Evolutionary conservation across 768 basidiomycete species (phyloP), one percentile per base, ranked within the genome.

Genomic region (Mycena metata): DNA sequence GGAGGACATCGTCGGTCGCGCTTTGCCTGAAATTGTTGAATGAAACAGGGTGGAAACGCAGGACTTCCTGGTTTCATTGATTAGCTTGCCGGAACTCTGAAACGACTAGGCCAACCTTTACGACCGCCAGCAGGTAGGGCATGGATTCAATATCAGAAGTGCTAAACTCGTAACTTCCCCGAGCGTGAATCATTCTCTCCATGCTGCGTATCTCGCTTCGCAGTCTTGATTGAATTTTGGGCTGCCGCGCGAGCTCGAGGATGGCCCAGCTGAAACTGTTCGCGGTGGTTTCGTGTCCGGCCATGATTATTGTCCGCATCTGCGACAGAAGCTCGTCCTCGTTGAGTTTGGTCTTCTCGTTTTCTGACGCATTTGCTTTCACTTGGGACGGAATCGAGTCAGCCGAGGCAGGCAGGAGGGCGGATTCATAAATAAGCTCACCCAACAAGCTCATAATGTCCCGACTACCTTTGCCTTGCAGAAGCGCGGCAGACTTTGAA

Each of bases 231-330:
- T 95, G 93, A 8, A 89, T 76, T 10, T 86, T 80, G 0, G 86
- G 87, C 69, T 89, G 80, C 36, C 82, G 84, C 12, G 89, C 84
- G 35, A 95, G 82, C 67, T 90, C 88, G 59, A 90, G 81, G 15
- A 93, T 77, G 8, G 85, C 83, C 89, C 90, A 94, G 59, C 81
- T 82, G 50, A 91, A 69, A 0, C 85, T 83, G 65, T 84, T 88
- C 0, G 90, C 83, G 13, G 88, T 89, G 11, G 89, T 89, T 73
- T 91, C 90, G 72, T 91, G 85, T 1, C 86, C 88, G 7, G 86
- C 86, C 39, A 87, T 66, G 35, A 86, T 77, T 16, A 88, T 79
- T 2, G 83, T 84, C 49, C 79, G 79, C 84, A 84, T 86, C 77
- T 84, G 85, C 45, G 81, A 83, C 58, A 84, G 75, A 71, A 84